These are phyloP conservation scores for Aspergillus sp. DNA, from an alignment of 2,329 filamentous ascomycete genomes.

Conservation along the genomic window DNA sequence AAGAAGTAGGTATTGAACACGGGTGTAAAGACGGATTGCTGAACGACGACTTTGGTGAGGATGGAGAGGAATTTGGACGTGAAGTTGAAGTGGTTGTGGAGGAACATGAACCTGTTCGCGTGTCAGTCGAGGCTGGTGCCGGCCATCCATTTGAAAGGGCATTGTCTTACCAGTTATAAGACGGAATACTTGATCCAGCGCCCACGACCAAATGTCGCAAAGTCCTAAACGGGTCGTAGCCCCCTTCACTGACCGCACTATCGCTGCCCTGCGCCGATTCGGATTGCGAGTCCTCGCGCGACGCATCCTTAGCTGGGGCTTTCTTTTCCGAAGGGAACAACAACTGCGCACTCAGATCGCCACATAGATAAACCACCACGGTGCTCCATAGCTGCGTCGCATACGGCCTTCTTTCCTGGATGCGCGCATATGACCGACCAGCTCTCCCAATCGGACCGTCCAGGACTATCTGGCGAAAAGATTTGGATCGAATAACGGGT, in stretches of 20 bases:
- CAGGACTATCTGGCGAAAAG: conserved; percentile 29
- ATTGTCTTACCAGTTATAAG: conserved; percentile 69
- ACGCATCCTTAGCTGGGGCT: conserved; percentile 7
- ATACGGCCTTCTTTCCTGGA: conserved; percentile 70
- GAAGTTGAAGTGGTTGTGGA: conserved; percentile 82
- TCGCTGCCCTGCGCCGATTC: conserved; percentile 21
- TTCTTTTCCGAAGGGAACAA: conserved; percentile 48
- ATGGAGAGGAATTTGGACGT: conserved; percentile 68
- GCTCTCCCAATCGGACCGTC: conserved; percentile 32
- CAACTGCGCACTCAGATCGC: conserved; percentile 73
- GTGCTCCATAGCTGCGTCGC: conserved; percentile 75
- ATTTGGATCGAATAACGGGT: conserved; percentile 16
- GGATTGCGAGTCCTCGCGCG: conserved; percentile 8
- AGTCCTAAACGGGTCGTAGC: conserved; percentile 68
- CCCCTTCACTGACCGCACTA: conserved; percentile 39
- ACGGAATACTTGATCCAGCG: conserved; percentile 68
- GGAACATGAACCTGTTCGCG: conserved; percentile 66
- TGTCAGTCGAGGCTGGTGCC: neutral
- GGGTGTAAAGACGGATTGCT: conserved; percentile 78
- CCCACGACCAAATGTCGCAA: conserved; percentile 72
- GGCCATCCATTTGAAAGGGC: neutral
- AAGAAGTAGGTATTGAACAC: conserved; percentile 83
- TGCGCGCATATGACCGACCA: conserved; percentile 59
- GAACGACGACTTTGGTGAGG: conserved; percentile 72
- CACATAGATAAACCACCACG: conserved; percentile 73